phyloP scores from a whole-genome alignment of 306 rosid genomes.

The Mucuna pruriens region DNA sequence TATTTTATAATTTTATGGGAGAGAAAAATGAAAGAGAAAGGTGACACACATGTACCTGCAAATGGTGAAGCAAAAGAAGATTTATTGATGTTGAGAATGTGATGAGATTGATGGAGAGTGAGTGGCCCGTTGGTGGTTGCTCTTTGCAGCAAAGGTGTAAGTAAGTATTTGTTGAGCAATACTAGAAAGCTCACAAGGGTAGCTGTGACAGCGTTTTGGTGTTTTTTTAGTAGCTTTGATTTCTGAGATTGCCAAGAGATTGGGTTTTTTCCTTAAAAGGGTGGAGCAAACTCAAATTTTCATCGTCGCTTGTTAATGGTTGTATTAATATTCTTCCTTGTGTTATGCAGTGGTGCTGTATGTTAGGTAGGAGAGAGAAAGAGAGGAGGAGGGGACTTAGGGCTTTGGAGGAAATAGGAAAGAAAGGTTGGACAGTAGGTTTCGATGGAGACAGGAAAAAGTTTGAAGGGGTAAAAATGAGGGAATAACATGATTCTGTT shows the following conservation, averaged over 20 bases:
- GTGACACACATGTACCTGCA: slow-evolving; percentile 42
- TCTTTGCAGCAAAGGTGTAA: slow-evolving; percentile 21
- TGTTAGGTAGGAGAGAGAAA: slow-evolving; percentile 16
- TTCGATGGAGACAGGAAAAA: slow-evolving; percentile 58
- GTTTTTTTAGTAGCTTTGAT: slow-evolving; percentile 48
- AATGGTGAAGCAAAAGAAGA: slow-evolving; percentile 59
- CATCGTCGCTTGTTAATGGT: slow-evolving; percentile 33
- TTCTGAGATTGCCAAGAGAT: slow-evolving; percentile 45
- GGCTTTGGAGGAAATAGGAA: slow-evolving; percentile 55
- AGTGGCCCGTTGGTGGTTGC: slow-evolving; percentile 52
- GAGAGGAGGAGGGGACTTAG: slow-evolving; percentile 20
- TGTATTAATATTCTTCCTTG: slow-evolving; percentile 39
- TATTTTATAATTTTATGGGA: background rate
- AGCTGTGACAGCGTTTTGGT: slow-evolving; percentile 17
- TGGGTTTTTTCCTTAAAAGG: slow-evolving; percentile 56
- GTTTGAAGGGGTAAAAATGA: slow-evolving; percentile 51
- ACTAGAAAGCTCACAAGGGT: slow-evolving; percentile 38
- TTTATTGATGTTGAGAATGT: slow-evolving; percentile 40
- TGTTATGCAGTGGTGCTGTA: background rate
- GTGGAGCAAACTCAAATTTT: slow-evolving; percentile 48
- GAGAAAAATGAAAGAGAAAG: background rate
- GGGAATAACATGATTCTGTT: slow-evolving; percentile 71
- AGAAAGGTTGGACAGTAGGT: slow-evolving; percentile 48
- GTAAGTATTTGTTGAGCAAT: slow-evolving; percentile 48
- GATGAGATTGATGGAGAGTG: slow-evolving; percentile 79